Evolutionary conservation across 164 flowering plant genomes (phyloP), one percentile per base, ranked within the genome.

Genomic region (Vitis labrusca): DNA sequence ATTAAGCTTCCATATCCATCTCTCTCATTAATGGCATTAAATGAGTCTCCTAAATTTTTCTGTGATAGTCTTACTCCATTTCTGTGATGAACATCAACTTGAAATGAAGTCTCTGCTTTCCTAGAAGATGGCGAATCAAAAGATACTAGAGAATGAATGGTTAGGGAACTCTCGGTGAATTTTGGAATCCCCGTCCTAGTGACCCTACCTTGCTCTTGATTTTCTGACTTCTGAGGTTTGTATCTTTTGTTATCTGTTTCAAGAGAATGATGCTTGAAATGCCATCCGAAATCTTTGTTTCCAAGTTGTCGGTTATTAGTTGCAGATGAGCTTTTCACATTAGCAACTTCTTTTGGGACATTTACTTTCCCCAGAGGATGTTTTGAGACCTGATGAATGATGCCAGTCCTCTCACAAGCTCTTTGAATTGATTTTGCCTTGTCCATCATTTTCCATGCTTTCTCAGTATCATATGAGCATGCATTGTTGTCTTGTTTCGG

Each of bases 381-480:
- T 62, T 65, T 80, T 64, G 73, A 66, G 17, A 50, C 49, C 32
- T 11, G 67, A 54, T 48, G 65, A 30, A 13, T 62, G 59, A 15
- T 63, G 16, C 51, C 52, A 16, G 73, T 52, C 17, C 51, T 69
- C 23, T 16, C 63, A 70, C 56, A 17, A 54, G 67, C 59, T 9
- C 29, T 52, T 47, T 68, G 73, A 8, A 69, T 50, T 19, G 85
- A 78, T 78, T 76, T 85, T 10, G 96, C 97, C 50, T 70, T 79
- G 65, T 80, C 75, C 86, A 92, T 65, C 88, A 88, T 82, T 79
- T 84, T 87, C 98, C 98, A 92, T 14, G 98, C 96, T 78, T 75
- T 87, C 17, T 77, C 73, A 53, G 81, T 71, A 80, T 88, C 91
- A 54, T 53, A 5, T 27, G 80, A 48, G 23, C 51, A 15, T 64